These are phyloP conservation scores for Hypomyces perniciosus DNA, from an alignment of 2,329 filamentous ascomycete species.

Conservation along the genomic window DNA sequence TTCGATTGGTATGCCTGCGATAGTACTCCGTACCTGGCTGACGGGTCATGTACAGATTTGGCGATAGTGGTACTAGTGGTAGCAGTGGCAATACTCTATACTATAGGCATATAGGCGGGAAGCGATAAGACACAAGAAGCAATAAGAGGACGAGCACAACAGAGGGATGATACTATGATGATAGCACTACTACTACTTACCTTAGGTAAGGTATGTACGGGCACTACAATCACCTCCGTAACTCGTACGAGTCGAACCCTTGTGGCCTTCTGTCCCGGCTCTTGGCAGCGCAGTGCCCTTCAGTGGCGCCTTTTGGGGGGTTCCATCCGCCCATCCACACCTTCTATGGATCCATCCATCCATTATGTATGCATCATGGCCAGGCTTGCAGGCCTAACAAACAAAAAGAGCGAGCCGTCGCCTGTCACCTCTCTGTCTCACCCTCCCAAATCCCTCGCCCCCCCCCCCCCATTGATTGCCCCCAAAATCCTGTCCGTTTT, in stretches of 20 bases:
- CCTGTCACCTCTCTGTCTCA: constrained; percentile 9
- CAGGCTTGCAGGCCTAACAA: neutral
- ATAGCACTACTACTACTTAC: no score
- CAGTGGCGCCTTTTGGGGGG: neutral
- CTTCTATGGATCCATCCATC: constrained; percentile 4
- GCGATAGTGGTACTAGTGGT: no score
- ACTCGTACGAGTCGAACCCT: constrained; percentile 1
- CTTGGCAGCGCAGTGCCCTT: neutral
- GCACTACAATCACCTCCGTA: neutral
- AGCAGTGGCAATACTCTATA: no score
- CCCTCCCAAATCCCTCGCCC: constrained; percentile 5
- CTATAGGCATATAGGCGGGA: no score
- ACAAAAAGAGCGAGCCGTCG: constrained; percentile 9
- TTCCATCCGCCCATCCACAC: constrained; percentile 9
- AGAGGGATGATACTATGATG: no score
- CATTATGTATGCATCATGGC: neutral
- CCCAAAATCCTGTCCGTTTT: neutral
- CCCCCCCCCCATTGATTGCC: neutral
- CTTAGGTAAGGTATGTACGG: no score
- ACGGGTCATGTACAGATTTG: no score
- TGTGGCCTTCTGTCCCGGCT: no score
- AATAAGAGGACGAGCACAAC: no score
- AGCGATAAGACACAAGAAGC: no score
- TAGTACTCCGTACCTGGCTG: no score
- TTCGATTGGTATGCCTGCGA: no score